phyloP scores from a whole-genome alignment of 1,139 yeast species.

The Suhomyces bribrorum region DNA sequence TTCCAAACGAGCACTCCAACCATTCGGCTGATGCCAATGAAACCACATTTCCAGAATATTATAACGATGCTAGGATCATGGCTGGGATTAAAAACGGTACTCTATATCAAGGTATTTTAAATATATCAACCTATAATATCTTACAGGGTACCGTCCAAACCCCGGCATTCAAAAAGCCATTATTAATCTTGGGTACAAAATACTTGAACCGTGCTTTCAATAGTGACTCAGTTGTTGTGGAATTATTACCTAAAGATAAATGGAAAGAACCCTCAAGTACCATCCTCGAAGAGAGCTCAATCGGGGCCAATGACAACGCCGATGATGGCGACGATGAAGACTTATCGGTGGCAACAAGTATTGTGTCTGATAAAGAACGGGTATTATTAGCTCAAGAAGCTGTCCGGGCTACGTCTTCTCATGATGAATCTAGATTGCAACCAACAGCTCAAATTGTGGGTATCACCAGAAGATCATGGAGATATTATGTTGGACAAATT shows the following conservation, averaged over 20 bases:
- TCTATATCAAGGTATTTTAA: conserved; percentile 79
- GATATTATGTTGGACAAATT: conserved; percentile 93
- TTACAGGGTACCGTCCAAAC: conserved; percentile 83
- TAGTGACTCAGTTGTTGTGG: conserved; percentile 90
- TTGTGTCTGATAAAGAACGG: conserved; percentile 77
- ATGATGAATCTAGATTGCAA: conserved; percentile 53
- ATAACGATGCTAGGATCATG: conserved; percentile 76
- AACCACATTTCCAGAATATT: conserved; percentile 73
- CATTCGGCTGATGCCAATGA: conserved; percentile 38
- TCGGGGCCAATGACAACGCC: conserved; percentile 62
- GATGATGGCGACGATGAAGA: conserved; percentile 51
- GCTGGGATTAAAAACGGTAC: conserved; percentile 91
- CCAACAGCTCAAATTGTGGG: conserved; percentile 96
- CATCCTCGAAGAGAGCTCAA: conserved; percentile 71
- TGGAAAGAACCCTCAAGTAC: conserved; percentile 88
- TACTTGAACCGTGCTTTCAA: conserved; percentile 87
- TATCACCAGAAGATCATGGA: conserved; percentile 87
- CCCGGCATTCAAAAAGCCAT: conserved; percentile 76
- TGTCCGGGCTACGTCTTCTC: conserved; percentile 49
- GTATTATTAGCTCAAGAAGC: conserved; percentile 78
- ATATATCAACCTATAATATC: conserved; percentile 82
- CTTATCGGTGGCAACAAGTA: conserved; percentile 35
- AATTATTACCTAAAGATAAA: conserved; percentile 77
- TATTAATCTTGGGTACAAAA: conserved; percentile 78
- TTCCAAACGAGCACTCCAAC: conserved; percentile 56